A percentile compares a stretch with the other conserved stretches of the same genome.
Evolutionary conservation across 2,329 filamentous ascomycete genomes (phyloP).

Genomic region (Aspergillus aculeatus): DNA sequence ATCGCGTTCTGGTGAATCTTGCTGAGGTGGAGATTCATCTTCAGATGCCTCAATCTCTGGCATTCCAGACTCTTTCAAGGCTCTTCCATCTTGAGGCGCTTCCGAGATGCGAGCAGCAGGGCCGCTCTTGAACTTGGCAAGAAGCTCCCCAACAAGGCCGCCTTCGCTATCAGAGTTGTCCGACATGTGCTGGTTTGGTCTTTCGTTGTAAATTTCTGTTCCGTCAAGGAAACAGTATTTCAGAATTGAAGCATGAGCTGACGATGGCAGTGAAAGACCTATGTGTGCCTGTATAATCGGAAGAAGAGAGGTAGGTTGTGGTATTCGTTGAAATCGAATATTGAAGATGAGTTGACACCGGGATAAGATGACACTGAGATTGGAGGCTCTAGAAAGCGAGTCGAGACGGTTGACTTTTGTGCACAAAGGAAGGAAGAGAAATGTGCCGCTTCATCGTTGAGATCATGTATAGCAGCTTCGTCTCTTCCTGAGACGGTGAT

Average conservation of each 20-base stretch:
- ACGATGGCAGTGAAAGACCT: not conserved
- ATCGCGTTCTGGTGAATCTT: not conserved
- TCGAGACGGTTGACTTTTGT: not conserved
- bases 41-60: not conserved
- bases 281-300: not conserved
- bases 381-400: not conserved
- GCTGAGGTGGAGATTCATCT: not conserved
- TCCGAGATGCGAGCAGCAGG: not conserved
- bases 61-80: too few species aligned
- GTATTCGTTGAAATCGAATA: not conserved
- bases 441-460: not conserved
- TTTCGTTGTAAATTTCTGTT: not conserved
- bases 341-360: not conserved
- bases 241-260: not conserved
- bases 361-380: not conserved
- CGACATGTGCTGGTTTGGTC: not conserved
- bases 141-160: conserved; percentile 20
- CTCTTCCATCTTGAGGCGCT: not conserved
- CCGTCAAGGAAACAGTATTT: too few species aligned
- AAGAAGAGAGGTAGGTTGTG: not conserved
- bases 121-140: conserved; percentile 15
- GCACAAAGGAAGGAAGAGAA: not conserved
- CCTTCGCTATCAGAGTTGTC: conserved; percentile 7
- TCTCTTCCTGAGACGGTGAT: not conserved
- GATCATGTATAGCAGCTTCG: not conserved